Evolutionary conservation across 441 rosid genomes (phyloP), one percentile per base, ranked within the genome.

Genomic region (Pelargonium cotyledonis): DNA sequence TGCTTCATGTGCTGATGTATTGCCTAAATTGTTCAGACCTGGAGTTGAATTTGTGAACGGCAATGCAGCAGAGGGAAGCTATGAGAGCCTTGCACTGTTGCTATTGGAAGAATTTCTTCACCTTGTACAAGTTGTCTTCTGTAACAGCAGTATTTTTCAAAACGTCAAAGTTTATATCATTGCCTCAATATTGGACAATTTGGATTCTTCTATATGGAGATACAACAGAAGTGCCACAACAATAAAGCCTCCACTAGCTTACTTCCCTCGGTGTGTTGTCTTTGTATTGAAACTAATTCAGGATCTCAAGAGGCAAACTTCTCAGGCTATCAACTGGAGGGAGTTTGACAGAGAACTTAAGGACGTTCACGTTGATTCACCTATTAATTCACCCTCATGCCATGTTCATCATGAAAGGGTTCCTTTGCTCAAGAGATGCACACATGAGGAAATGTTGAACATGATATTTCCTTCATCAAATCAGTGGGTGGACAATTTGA

Each of bases 91-190:
- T 71, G 77, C 86, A 68, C 79, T 90, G 67, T 84, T 77, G 64
- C 75, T 92, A 64, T 72, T 88, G 79, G 99, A 96, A 82, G 99
- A 90, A 78, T 96, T 90, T 83, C 86, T 92, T 78, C 86, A 80
- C 77, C 85, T 94, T 74, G 85, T 88, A 78, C 95, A 85, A 79
- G 80, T 79, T 80, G 82, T 86, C 78, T 94, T 87, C 80, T 78
- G 91, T 82, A 83, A 83, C 76, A 80, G 89, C 71, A 72, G 82
- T 73, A 80, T 81, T 71, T 85, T 77, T 76, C 91, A 82, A 75
- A 94, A 90, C 80, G 80, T 94, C 65, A 85, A 87, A 81, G 95
- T 86, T 72, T 94, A 88, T 70, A 75, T 94, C n/a, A 80, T 84
- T 67, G 95, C 97, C 73, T 89, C 95, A 76, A 66, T 89, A 72